These are phyloP conservation scores for Aspergillus ochraceoroseus DNA, from an alignment of 2,329 filamentous ascomycete species.

Conservation along the genomic window DNA sequence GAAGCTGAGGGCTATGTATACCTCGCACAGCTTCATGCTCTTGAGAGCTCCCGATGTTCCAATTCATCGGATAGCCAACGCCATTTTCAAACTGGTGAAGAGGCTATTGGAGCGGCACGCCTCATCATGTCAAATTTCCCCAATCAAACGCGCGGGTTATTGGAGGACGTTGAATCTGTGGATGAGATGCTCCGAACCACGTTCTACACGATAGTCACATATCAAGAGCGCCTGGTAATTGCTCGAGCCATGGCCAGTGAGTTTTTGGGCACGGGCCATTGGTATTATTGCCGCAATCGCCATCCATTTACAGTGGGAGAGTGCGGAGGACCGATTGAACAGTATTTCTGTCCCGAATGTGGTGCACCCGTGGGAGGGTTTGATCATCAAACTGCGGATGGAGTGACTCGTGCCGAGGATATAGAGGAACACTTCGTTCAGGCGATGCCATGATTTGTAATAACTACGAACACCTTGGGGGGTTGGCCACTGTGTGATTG, in stretches of 20 bases:
- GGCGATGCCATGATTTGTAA: too few species aligned
- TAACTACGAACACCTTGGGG: too few species aligned
- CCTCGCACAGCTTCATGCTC: conserved; percentile 46
- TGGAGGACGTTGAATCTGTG: conserved; percentile 44
- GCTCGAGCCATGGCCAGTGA: conserved; percentile 50
- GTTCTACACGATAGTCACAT: conserved; percentile 49
- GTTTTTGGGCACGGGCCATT: conserved; percentile 49
- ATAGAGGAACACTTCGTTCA: too few species aligned
- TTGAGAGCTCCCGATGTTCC: conserved; percentile 34
- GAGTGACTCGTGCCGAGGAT: too few species aligned
- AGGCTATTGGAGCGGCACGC: not conserved
- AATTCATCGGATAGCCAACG: not conserved
- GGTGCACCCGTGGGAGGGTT: too few species aligned
- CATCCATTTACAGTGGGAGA: conserved; percentile 22
- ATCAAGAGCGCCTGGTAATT: conserved; percentile 49
- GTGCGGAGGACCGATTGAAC: too few species aligned
- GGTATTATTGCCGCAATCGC: conserved; percentile 38
- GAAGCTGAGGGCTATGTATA: conserved; percentile 51
- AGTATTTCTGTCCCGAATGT: too few species aligned
- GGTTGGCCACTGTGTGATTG: too few species aligned
- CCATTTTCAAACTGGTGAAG: conserved; percentile 3
- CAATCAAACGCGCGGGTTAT: conserved; percentile 33
- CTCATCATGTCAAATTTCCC: conserved; percentile 25
- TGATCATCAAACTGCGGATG: too few species aligned
- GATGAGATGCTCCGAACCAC: conserved; percentile 46